Evolutionary conservation across 169 alveolate species (phyloP), one percentile per base, ranked within the genome.

Genomic region (Toxoplasma gondii): DNA sequence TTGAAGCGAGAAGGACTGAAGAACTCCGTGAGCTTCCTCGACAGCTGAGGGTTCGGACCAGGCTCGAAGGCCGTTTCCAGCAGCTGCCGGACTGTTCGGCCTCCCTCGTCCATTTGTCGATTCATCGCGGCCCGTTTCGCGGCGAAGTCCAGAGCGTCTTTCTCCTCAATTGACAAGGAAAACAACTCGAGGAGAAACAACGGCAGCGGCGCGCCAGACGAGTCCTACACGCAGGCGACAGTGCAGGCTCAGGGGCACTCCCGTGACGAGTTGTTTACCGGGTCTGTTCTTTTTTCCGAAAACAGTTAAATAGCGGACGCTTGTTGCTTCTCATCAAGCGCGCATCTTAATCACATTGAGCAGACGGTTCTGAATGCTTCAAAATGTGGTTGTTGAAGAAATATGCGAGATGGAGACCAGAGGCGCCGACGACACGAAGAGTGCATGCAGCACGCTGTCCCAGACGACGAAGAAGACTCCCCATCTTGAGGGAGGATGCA

Each of bases 121-220:
- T 97, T 91, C 99, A 97, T 97, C 45, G 96, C 96, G 36, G 96
- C 96, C 88, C 96, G 94, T 88, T 96, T 97, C 31, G 97, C 94
- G 58, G 91, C 91, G 94, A 97, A 97, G 93, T 97, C 97, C 34
- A 96, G 95, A 41, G 95, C 92, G 82, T 97, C 98, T 94, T 98
- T 97, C 91, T 97, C 98, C 88, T 97, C 98, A 12, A 96, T 96
- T 34, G 97, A 95, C 36, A 97, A 96, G 38, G 98, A 96, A 88
- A 97, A 97, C 17, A 97, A 78, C 94, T 97, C 99, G 44, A 97
- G 94, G 74, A 97, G 92, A 90, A 96, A 98, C 91, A 97, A 93
- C 5, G 99, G 98, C 87, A 97, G 92, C 74, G 97, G 95, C 43
- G 94, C 94, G 64, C 98, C 98, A 58, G 94, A 94, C 87, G 97